Evolutionary conservation across 1,284 basidiomycete species (phyloP), one percentile per base, ranked within the genome.

Genomic region (Apiotrichum domesticum): DNA sequence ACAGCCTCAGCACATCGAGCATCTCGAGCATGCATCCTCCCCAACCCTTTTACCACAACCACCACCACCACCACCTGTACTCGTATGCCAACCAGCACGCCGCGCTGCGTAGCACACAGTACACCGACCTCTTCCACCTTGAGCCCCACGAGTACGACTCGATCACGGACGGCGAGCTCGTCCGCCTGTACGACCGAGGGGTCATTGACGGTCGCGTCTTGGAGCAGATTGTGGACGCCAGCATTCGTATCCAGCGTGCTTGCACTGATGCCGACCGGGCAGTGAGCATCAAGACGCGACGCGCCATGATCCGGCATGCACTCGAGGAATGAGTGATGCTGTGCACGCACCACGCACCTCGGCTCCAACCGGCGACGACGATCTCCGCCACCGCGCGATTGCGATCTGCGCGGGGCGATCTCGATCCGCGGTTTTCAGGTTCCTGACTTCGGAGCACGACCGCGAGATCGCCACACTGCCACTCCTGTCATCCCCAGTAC

Each of bases 131-230:
- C 29, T 62, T 62, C 37, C 52, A 55, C 32, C 54, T 62, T 41
- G 61, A 62, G 52, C 61, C 61, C 9, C 61, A 62, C 61, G 61
- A 62, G 61, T 62, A 62, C 50, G 61, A 62, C 54, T 50, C 45
- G 33, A 62, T 62, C 55, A 58, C 61, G 0, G 61, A 62, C 50
- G 57, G 57, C 55, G 61, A 62, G 46, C 61, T 62, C 15, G 57
- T 62, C 9, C 61, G 61, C 14, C 57, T 62, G 8, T 62, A 50
- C 39, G 61, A 62, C 52, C 54, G 61, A 13, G 61, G 61, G 10
- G 57, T 62, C 11, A 58, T 62, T 21, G 57, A 62, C 32, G 55
- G 57, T 3, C 52, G 57, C 2, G 47, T 62, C 3, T 52, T 62
- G 6, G 61, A 59, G 43, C 61, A 62, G 55, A 62, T 62, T 47